These are phyloP conservation scores for Purpureocillium takamizusanense DNA, from an alignment of 2,329 filamentous ascomycete genomes.

Conservation along the genomic window DNA sequence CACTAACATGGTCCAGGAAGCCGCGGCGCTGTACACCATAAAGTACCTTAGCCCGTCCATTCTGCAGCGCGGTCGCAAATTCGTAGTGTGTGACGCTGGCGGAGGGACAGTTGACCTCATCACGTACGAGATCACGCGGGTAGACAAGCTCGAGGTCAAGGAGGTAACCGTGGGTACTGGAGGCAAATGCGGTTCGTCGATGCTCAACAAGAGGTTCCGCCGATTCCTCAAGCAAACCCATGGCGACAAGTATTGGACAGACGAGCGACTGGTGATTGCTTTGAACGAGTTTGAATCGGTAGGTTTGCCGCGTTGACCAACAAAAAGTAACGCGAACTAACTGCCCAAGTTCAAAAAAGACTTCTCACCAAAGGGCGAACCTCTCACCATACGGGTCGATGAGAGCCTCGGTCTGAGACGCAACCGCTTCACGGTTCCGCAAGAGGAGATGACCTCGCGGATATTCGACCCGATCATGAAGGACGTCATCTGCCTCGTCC, in stretches of 20 bases:
- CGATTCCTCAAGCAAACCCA: slow-evolving; percentile 33
- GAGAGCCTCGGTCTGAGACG: slow-evolving; percentile 21
- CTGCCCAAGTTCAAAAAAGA: slow-evolving; percentile 24
- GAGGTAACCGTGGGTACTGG: slow-evolving; percentile 41
- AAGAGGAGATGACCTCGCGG: slow-evolving; percentile 57
- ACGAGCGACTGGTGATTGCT: slow-evolving; percentile 29
- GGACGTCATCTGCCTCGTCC: slow-evolving; percentile 31
- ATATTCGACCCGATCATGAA: slow-evolving; percentile 32
- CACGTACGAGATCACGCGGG: slow-evolving; percentile 36
- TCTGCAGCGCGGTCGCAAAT: slow-evolving; percentile 34
- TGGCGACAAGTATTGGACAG: slow-evolving; percentile 32
- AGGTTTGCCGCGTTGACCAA: slow-evolving; percentile 9
- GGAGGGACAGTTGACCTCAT: slow-evolving; percentile 47
- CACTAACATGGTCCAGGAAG: slow-evolving; percentile 25
- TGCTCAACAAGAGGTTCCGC: slow-evolving; percentile 38
- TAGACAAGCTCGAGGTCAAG: slow-evolving; percentile 33
- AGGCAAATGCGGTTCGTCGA: slow-evolving; percentile 38
- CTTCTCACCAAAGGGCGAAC: slow-evolving; percentile 25
- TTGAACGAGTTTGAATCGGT: slow-evolving; percentile 33
- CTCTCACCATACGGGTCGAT: slow-evolving; percentile 25
- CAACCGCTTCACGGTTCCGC: slow-evolving; percentile 21
- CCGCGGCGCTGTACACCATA: slow-evolving; percentile 40
- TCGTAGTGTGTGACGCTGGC: slow-evolving; percentile 45
- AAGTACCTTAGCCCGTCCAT: slow-evolving; percentile 31
- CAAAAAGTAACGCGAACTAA: slow-evolving; percentile 1